Base-by-base conservation (phyloP, 371 early-diverging fungal species). In the Actinomortierella ambigua region DNA sequence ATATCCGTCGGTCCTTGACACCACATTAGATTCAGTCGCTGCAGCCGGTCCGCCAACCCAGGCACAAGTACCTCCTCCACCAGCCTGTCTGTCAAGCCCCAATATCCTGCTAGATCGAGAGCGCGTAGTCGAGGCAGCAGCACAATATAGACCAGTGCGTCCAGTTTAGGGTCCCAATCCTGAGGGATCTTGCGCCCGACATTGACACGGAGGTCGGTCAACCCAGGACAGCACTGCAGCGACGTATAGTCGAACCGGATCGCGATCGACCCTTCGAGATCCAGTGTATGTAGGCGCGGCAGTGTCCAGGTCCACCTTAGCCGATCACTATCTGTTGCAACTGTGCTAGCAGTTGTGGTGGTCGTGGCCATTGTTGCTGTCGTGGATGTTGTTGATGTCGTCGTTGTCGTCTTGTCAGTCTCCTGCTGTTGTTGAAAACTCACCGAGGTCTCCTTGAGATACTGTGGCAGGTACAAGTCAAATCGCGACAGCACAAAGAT, bases 241-340 rank as follows among this genome's bases (percentile, higher is more conserved):
- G 59, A 55, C 0, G 13, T 18, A 17, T 63, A 14, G 17, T 68
- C 48, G 48, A 68, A 68, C 18, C 22, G 27, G 0, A 52, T 53
- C n/a, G 69, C 69, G 11, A 68, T 27, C 2, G 63, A 59, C 11
- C 69, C 69, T 46, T 63, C 63, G 7, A 68, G 50, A 14, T 63
- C 63, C 8, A 68, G 46, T 14, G n/a, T 42, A 2, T 52, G 50
- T 22, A 68, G 41, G 13, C 53, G 47, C 2, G 63, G 63, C 23
- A 68, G 55, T 1, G 6, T 2, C 57, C 63, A 59, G 11, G 22
- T 14, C 63, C 63, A 68, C 1, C 28, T 26, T 11, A 68, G 58
- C 6, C 2, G 24, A 11, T n/a, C n/a, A n/a, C n/a, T n/a, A n/a
- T n/a, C n/a, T n/a, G n/a, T n/a, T n/a, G n/a, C n/a, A n/a, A n/a